Conservation (phyloP, 1,139 yeast genomes). For the Blastobotrys persicus region DNA sequence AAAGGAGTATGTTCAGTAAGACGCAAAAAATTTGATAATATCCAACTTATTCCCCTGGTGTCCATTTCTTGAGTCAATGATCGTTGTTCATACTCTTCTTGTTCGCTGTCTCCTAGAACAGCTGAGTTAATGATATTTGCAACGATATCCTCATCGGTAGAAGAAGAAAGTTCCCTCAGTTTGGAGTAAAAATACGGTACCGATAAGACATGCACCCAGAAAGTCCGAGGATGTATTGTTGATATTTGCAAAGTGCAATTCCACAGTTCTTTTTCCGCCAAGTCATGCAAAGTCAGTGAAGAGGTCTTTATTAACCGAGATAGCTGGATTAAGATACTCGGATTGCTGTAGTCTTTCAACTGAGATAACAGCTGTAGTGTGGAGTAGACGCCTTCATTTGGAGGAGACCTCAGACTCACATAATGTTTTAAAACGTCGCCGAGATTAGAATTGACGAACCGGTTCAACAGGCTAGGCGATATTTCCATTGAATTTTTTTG, state of each 20-base stretch:
- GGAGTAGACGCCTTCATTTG: not conserved
- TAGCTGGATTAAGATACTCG: not conserved
- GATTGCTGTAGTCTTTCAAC: not conserved
- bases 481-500: not conserved
- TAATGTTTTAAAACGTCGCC: not conserved
- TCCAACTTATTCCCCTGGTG: conserved; percentile 8
- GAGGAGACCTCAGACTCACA: too few relatives aligned
- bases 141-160: not conserved
- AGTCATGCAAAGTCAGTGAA: not conserved
- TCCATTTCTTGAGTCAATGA: not conserved
- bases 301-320: not conserved
- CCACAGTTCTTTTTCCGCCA: conserved; percentile 1
- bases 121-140: not conserved
- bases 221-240: not conserved
- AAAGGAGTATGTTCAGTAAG: conserved; percentile 1
- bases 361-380: not conserved
- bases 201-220: not conserved
- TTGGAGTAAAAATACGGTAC: conserved; percentile 6
- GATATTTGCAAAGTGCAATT: conserved; percentile 1
- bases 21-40: conserved; percentile 2
- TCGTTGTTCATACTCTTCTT: conserved; percentile 1
- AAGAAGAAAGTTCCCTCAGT: not conserved
- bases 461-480: not conserved
- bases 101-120: not conserved
- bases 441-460: not conserved